Evolutionary conservation across 129 eudicot genomes (phyloP).

Genomic region (Saussurea involucrata): DNA sequence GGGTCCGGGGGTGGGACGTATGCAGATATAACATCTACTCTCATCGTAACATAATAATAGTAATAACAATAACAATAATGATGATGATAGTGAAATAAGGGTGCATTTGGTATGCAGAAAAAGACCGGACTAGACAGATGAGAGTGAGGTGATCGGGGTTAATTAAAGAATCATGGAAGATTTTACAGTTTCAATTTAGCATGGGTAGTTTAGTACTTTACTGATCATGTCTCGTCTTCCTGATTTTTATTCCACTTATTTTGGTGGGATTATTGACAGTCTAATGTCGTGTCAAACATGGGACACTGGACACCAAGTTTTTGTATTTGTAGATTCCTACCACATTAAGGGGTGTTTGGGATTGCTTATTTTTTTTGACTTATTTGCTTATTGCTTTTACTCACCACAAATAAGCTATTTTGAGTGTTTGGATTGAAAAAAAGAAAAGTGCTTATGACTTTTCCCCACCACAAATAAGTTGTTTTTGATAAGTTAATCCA

Average conservation of each 20-base stretch:
- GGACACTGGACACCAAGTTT: neutral
- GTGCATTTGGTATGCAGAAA: neutral
- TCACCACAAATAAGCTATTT: no score
- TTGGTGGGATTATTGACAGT: neutral
- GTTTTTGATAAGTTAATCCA: no score
- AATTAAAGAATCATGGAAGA: no score
- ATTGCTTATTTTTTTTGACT: no score
- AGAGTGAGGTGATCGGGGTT: neutral
- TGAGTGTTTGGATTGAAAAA: no score
- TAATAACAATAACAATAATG: neutral
- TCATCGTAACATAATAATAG: neutral
- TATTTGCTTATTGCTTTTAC: no score
- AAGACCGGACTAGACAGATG: neutral
- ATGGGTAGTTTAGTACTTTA: neutral
- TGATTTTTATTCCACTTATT: neutral
- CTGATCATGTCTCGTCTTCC: neutral
- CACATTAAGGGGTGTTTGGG: no score
- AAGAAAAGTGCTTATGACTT: no score
- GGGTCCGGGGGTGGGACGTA: no score
- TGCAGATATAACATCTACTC: neutral
- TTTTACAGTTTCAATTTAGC: neutral
- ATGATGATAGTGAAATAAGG: neutral
- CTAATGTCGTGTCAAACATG: neutral
- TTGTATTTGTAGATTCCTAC: constrained; percentile 12
- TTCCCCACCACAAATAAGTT: no score